A percentile compares a stretch with the other conserved stretches of the same genome.
phyloP scores from a whole-genome alignment of 768 basidiomycete species.

The Leccinum longicurvipes region DNA sequence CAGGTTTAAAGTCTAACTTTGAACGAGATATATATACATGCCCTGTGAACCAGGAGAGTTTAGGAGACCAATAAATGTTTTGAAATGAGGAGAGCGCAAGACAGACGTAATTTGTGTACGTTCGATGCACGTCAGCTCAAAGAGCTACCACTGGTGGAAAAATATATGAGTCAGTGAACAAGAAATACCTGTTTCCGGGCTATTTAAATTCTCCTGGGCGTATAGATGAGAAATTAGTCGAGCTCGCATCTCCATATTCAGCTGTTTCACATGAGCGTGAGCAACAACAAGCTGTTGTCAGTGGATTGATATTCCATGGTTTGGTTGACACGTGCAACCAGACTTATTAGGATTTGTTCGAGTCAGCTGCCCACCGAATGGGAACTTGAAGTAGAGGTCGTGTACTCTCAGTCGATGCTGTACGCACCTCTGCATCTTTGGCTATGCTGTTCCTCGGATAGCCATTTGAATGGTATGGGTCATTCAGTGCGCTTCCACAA shows the following conservation, averaged over 20 bases:
- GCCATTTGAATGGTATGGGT: not conserved
- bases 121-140: not conserved
- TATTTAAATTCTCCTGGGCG: not conserved
- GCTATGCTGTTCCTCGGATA: not conserved
- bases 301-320: not conserved
- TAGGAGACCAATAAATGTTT: conserved; percentile 1
- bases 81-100: not conserved
- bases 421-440: not conserved
- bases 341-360: not conserved
- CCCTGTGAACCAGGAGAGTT: conserved; percentile 12
- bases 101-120: not conserved
- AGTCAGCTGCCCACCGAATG: not conserved
- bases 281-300: not conserved
- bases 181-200: not conserved
- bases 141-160: not conserved
- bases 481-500: not conserved
- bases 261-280: not conserved
- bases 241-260: not conserved
- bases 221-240: not conserved
- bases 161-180: not conserved
- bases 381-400: not conserved
- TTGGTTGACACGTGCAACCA: not conserved
- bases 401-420: not conserved
- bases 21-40: conserved; percentile 9
- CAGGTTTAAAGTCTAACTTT: not conserved